phyloP scores from a whole-genome alignment of 1,139 yeast species.

The Yamadazyma atmosphaerica region DNA sequence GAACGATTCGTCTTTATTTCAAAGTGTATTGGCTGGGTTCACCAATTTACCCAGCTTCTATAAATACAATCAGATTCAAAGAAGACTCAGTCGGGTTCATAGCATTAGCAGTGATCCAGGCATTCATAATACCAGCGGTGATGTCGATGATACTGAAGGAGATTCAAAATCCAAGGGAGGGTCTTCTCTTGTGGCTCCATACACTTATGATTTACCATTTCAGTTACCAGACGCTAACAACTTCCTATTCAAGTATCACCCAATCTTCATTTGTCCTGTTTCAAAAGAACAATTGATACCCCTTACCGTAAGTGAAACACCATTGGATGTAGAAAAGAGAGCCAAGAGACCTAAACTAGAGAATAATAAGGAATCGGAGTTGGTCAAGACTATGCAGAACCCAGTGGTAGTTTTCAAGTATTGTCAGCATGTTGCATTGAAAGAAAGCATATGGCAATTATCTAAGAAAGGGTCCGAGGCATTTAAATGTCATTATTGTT shows the following conservation, averaged over 20 bases:
- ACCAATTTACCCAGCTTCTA: slow-evolving; percentile 71
- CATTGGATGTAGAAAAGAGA: slow-evolving; percentile 16
- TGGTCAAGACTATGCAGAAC: slow-evolving; percentile 19
- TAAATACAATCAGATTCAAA: slow-evolving; percentile 57
- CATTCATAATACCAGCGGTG: not conserved
- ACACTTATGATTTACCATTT: slow-evolving; percentile 41
- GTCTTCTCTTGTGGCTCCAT: slow-evolving; percentile 18
- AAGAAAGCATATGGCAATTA: slow-evolving; percentile 49
- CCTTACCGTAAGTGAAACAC: slow-evolving; percentile 22
- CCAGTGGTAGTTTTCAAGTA: slow-evolving; percentile 47
- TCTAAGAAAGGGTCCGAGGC: slow-evolving; percentile 42
- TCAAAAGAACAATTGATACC: slow-evolving; percentile 72
- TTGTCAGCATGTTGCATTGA: slow-evolving; percentile 47
- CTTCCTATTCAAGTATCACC: slow-evolving; percentile 61
- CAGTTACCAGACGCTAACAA: slow-evolving; percentile 43
- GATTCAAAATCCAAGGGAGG: not conserved
- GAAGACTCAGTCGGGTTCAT: slow-evolving; percentile 24
- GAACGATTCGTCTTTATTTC: slow-evolving; percentile 70
- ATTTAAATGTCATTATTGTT: slow-evolving; percentile 52
- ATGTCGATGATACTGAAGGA: not conserved
- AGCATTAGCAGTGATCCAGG: slow-evolving; percentile 5
- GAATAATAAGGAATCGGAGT: slow-evolving; percentile 8
- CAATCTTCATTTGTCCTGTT: slow-evolving; percentile 89
- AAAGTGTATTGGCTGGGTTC: slow-evolving; percentile 68
- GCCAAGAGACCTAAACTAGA: slow-evolving; percentile 23